Evolutionary conservation across 805 yeast genomes (phyloP), one percentile per base, ranked within the genome.

Genomic region (Saturnispora sanitii): DNA sequence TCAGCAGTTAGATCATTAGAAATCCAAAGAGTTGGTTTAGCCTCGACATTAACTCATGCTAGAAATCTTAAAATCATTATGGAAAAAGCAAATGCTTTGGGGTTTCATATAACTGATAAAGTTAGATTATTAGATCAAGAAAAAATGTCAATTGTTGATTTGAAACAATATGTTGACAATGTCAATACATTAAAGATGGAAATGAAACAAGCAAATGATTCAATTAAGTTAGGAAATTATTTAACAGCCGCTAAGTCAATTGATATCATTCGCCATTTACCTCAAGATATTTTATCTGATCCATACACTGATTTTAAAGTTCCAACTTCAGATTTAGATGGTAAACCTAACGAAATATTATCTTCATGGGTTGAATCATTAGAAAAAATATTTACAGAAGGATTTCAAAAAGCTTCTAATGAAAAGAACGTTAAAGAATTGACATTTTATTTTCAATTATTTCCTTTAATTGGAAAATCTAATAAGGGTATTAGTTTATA

Each of bases 271-370:
- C 62, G 71, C 35, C 42, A 55, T 6, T 61, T 90, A 29, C 84
- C 94, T 0, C 49, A 58, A 1, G 69, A 66, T 1, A 55, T 82
- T 13, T 64, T 70, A 19, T 48, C 60, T 13, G 88, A 95, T 16
- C 66, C 73, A 41, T 87, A 81, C 58, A 90, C 94, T 2, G 71
- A 77, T 37, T 77, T 70, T 34, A 83, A 82, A 52, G 90, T 90
- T 15, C 98, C 98, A 0, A 77, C 94, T 0, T 67, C 82, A 9
- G 94, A 85, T 42, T 68, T 87, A 13, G 95, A 96, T 0, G 94
- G 85, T 38, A 63, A 72, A 39, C 97, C 98, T 0, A 53, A 57
- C 8, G 68, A 61, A 2, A 61, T 82, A 0, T 51, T 92, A 1
- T 54, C 62, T 1, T 64, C 64, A 12, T 83, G 94, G 77, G 70